Evolutionary conservation across 345 rosid genomes (phyloP), one percentile per base, ranked within the genome.

Genomic region (Melastoma malabathricum): DNA sequence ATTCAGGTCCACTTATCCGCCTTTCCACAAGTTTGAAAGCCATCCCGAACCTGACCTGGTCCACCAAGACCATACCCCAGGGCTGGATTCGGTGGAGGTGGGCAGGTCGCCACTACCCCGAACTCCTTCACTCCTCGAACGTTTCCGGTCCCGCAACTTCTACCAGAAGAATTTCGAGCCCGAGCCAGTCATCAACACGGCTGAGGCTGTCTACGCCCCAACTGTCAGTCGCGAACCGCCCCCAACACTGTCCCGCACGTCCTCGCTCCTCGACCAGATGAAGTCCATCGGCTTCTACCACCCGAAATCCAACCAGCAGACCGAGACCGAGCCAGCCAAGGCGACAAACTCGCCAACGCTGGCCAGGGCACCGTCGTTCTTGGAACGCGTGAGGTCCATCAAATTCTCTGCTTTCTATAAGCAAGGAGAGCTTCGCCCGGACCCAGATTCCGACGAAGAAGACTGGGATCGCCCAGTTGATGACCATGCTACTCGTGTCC

Each of bases 321-420:
- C 3, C 62, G 16, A 29, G 27, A 43, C 3, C 47, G 10, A 22
- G 22, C 44, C 20, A 13, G 8, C 5, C 44, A 15, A 14, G 17
- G 18, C 46, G 38, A 17, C 12, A 10, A 6, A 55, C 18, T 67
- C 52, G 27, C 60, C 74, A 19, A 62, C 43, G 18, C 50, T 72
- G 14, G 58, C 56, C 16, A 77, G 83, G 20, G 59, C 77, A 16
- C 84, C 86, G 1, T 83, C 90, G 4, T 57, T 86, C 29, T 31
- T 83, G 9, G 76, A 76, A 39, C 74, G 88, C 10, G 76, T 86
- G 58, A 80, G 74, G 70, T 81, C 94, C 54, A 64, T 81, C 23
- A 66, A 78, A 44, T 34, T 75, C 48, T 20, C 72, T 0, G 50
- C 77, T 4, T 27, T 62, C 44, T 68, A 73, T 64, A 75, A 63